Evolutionary conservation across 768 basidiomycete genomes (phyloP).

Genomic region (Mycena floridula): DNA sequence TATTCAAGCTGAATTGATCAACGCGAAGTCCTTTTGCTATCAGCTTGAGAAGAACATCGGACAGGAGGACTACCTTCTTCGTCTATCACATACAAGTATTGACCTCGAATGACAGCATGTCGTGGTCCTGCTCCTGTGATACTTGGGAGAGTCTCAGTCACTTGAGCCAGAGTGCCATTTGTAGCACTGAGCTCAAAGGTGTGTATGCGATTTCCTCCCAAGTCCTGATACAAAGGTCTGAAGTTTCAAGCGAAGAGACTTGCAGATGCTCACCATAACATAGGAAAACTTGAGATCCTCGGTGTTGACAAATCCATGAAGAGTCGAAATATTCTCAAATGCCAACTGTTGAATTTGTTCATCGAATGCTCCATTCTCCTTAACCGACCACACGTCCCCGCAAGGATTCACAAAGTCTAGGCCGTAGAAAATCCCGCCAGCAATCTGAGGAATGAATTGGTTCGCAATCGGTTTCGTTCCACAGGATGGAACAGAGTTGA

Average conservation of each 20-base stretch:
- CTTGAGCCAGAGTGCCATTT: slow-evolving; percentile 6
- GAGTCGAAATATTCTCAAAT: slow-evolving; percentile 10
- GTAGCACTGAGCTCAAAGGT: slow-evolving; percentile 2
- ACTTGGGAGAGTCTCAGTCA: slow-evolving; percentile 4
- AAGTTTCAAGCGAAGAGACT: not conserved
- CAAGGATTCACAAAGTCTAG: slow-evolving; percentile 15
- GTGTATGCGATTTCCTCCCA: slow-evolving; percentile 14
- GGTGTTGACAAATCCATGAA: slow-evolving; percentile 16
- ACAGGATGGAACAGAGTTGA: slow-evolving; percentile 15
- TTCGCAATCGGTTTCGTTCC: slow-evolving; percentile 18
- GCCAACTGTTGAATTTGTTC: slow-evolving; percentile 9
- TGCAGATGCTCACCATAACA: slow-evolving; percentile 7
- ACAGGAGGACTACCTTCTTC: too few species aligned
- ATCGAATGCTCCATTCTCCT: slow-evolving; percentile 8
- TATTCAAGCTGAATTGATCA: slow-evolving; percentile 12
- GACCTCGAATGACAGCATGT: slow-evolving; percentile 11
- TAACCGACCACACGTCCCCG: slow-evolving; percentile 14
- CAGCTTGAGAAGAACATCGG: too few species aligned
- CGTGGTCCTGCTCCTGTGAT: slow-evolving; percentile 12
- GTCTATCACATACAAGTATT: slow-evolving; percentile 14
- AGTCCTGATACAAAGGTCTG: slow-evolving; percentile 6
- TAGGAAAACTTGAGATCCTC: slow-evolving; percentile 15
- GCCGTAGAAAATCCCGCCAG: slow-evolving; percentile 11
- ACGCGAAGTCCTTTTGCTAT: too few species aligned
- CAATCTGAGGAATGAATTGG: slow-evolving; percentile 10